Evolutionary conservation across 371 early-diverging fungal genomes (phyloP), one percentile per base, ranked within the genome.

Genomic region (Amoeboaphelidium protococcarum): DNA sequence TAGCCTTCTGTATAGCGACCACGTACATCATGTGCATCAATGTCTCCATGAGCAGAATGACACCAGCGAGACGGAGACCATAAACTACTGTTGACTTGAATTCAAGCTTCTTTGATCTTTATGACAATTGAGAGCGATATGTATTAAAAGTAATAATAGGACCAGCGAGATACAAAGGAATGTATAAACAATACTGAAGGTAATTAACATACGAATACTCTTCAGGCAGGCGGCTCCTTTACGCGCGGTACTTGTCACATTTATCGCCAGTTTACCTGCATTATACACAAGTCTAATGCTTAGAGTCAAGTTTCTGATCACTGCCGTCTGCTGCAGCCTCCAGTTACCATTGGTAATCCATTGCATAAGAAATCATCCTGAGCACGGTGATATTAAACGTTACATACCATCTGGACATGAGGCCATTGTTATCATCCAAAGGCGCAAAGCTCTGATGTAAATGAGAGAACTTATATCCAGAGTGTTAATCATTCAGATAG

Each of bases 311-410:
- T 10, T 58, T 27, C 52, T 50, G 25, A 67, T 22, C 10, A 10
- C 44, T 10, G 13, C 44, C 88, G 86, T 25, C 23, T 22, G 23
- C 10, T 21, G 95, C 92, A n/a, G 89, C 89, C 58, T 92, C 95
- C 3, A 90, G 89, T 56, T 92, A 94, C 88, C 87, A 90, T 54
- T 86, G 79, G 54, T 78, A 80, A 62, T 94, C 92, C 77, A 89
- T 71, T 47, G 76, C 73, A 54, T 74, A 92, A 1, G 85, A 83
- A 3, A 94, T 69, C 59, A 91, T 70, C 13, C 87, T 72, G 2
- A 95, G 72, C 63, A 82, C 74, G 1, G 72, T 69, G 51, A 92
- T 74, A 54, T 91, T 94, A 64, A 87, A 89, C 2, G 74, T 68
- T 27, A 83, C 66, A 53, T 80, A 70, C 95, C 95, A 94, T 23